Conservation (phyloP, 2,329 filamentous ascomycete species). For the Reticulascus tulasneorum region DNA sequence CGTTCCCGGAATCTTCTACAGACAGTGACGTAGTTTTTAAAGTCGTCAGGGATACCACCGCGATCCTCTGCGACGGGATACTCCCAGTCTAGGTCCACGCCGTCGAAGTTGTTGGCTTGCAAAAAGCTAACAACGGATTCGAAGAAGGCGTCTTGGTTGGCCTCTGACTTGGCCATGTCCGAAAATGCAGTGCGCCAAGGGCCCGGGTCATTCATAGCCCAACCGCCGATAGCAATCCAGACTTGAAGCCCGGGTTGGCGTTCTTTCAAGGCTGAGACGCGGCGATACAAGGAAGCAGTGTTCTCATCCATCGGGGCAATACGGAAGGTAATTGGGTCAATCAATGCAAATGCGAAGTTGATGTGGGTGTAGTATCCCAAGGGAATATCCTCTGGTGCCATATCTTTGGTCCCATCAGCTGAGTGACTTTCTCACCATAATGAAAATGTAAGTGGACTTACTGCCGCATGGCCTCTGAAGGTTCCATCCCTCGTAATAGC, state of each 20-base stretch:
- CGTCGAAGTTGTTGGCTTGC: slow-evolving; percentile 19
- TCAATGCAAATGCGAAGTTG: slow-evolving; percentile 27
- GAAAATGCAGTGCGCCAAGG: slow-evolving; percentile 21
- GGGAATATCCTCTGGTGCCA: slow-evolving; percentile 19
- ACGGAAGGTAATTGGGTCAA: slow-evolving; percentile 24
- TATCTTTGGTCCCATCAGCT: no score
- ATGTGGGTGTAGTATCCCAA: slow-evolving; percentile 24
- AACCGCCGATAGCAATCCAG: slow-evolving; percentile 37
- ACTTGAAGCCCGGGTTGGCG: slow-evolving; percentile 24
- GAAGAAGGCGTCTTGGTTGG: slow-evolving; percentile 15
- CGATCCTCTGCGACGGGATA: slow-evolving; percentile 15
- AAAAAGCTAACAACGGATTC: slow-evolving; percentile 14
- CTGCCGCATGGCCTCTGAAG: slow-evolving; percentile 12
- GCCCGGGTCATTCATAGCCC: slow-evolving; percentile 33
- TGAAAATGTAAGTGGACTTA: background rate
- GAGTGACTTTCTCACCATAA: no score
- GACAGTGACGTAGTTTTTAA: slow-evolving; percentile 11
- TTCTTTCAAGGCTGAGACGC: slow-evolving; percentile 20
- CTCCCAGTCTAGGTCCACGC: slow-evolving; percentile 23
- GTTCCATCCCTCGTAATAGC: slow-evolving; percentile 26
- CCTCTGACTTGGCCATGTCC: slow-evolving; percentile 10
- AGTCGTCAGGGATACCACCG: slow-evolving; percentile 10
- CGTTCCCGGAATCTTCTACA: slow-evolving; percentile 38
- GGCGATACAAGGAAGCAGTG: background rate
- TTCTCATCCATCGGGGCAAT: slow-evolving; percentile 12